Percentiles rank a stretch among this genome's conserved stretches.
These are phyloP conservation scores for Iris pallida DNA, from an alignment of 116 monocot species.

Conservation along the genomic window DNA sequence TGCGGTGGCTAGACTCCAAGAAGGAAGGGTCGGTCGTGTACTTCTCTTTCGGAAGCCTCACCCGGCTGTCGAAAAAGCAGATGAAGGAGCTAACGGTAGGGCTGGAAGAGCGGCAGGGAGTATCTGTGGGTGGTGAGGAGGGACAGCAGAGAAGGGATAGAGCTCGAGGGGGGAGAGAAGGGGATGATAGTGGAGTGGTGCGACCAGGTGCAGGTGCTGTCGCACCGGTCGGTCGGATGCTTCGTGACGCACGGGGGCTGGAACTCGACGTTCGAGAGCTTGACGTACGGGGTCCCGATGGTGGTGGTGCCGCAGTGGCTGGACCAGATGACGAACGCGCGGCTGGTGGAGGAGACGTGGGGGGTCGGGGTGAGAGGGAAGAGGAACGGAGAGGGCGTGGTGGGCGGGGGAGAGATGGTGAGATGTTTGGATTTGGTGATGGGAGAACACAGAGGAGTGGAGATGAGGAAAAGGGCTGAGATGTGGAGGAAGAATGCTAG, in stretches of 20 bases:
- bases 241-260: conserved; percentile 44
- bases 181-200: conserved; percentile 53
- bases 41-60: conserved; percentile 23
- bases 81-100: conserved; percentile 7
- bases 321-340: too few species aligned
- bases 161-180: not conserved
- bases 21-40: conserved; percentile 13
- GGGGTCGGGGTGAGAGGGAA: conserved; percentile 30
- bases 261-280: conserved; percentile 39
- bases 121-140: conserved; percentile 11
- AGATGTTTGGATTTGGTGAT: conserved; percentile 48
- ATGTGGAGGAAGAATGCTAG: conserved; percentile 41
- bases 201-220: conserved; percentile 41
- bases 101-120: not conserved
- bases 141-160: not conserved
- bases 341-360: conserved; percentile 35
- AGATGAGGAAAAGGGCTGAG: conserved; percentile 31
- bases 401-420: conserved; percentile 30
- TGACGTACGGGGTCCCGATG: conserved; percentile 44
- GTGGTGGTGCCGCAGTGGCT: conserved; percentile 33
- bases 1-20: conserved; percentile 32
- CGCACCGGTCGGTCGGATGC: conserved; percentile 57
- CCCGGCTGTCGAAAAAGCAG: not conserved
- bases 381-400: conserved; percentile 16
- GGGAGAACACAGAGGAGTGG: conserved; percentile 32